Percentiles rank a stretch among this genome's conserved stretches.
Evolutionary conservation across 495 filamentous ascomycete genomes (phyloP).

Genomic region (Penicillium psychrofluorescens): DNA sequence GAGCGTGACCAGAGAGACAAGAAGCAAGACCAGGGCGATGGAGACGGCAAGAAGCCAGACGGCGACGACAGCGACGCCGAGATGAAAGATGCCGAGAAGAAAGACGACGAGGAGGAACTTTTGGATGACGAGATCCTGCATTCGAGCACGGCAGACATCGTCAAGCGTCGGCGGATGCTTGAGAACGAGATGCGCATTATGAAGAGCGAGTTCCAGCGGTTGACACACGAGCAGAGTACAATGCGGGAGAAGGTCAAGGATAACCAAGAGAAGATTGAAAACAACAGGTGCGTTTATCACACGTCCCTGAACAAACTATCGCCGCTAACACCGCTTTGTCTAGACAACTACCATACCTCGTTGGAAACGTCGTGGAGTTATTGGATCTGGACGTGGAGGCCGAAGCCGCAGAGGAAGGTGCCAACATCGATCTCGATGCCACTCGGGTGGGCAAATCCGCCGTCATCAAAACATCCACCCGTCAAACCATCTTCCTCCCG

Average conservation of each 20-base stretch:
- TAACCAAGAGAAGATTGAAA: conserved; percentile 96
- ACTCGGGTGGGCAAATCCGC: conserved; percentile 96
- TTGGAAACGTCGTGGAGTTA: conserved; percentile 96
- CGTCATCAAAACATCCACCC: conserved; percentile 99
- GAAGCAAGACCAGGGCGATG: conserved; percentile 54
- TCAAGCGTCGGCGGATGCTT: conserved; percentile 74
- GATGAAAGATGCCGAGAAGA: conserved; percentile 71
- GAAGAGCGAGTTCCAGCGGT: conserved; percentile 91
- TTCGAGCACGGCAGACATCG: conserved; percentile 87
- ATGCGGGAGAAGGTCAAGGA: conserved; percentile 99
- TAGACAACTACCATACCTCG: conserved; percentile 95
- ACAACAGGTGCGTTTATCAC: conserved; percentile 66
- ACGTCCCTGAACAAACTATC: too few species aligned
- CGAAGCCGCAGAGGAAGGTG: conserved; percentile 92
- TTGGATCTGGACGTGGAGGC: conserved; percentile 94
- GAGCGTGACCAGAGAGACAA: conserved; percentile 74
- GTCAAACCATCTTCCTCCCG: conserved; percentile 97
- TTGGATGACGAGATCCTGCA: conserved; percentile 86
- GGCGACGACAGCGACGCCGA: conserved; percentile 75
- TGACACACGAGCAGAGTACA: conserved; percentile 87
- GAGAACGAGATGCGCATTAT: conserved; percentile 98
- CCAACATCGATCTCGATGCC: conserved; percentile 97
- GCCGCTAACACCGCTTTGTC: too few species aligned
- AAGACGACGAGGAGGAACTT: conserved; percentile 61
- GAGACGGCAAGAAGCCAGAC: conserved; percentile 49